Conservation (phyloP, 75 land plant species). For the Picea glauca region DNA sequence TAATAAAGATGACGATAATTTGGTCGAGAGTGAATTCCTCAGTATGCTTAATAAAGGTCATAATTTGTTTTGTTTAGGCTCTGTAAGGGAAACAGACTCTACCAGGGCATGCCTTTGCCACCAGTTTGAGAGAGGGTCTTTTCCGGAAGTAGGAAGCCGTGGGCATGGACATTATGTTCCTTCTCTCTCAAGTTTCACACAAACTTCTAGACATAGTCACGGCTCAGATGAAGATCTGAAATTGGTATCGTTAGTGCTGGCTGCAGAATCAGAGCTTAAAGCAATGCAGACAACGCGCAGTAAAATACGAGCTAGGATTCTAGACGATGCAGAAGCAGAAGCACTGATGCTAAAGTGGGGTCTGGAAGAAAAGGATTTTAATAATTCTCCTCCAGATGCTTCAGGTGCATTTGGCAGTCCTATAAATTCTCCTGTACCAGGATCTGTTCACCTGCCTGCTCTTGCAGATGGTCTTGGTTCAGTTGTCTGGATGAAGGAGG, state of each 20-base stretch:
- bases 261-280: slow-evolving; percentile 28
- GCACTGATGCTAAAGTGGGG: slow-evolving; percentile 28
- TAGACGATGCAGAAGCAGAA: slow-evolving; percentile 26
- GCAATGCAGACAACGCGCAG: slow-evolving; percentile 17
- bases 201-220: neutral
- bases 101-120: slow-evolving; percentile 14
- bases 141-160: neutral
- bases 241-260: slow-evolving; percentile 17
- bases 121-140: slow-evolving; percentile 15
- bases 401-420: slow-evolving; percentile 9
- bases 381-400: slow-evolving; percentile 13
- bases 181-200: neutral
- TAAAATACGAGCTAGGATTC: slow-evolving; percentile 17
- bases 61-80: neutral
- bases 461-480: slow-evolving; percentile 19
- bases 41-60: slow-evolving; percentile 14
- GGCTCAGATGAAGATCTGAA: slow-evolving; percentile 13
- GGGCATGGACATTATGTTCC: neutral
- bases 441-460: slow-evolving; percentile 9
- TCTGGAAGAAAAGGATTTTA: slow-evolving; percentile 15
- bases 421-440: neutral
- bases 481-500: slow-evolving; percentile 14
- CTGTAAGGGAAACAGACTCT: slow-evolving; percentile 11
- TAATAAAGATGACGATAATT: slow-evolving; percentile 21
- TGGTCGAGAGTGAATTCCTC: slow-evolving; percentile 22